Evolutionary conservation across 805 yeast species (phyloP).

Genomic region (Sungouiozyma intestinalis): DNA sequence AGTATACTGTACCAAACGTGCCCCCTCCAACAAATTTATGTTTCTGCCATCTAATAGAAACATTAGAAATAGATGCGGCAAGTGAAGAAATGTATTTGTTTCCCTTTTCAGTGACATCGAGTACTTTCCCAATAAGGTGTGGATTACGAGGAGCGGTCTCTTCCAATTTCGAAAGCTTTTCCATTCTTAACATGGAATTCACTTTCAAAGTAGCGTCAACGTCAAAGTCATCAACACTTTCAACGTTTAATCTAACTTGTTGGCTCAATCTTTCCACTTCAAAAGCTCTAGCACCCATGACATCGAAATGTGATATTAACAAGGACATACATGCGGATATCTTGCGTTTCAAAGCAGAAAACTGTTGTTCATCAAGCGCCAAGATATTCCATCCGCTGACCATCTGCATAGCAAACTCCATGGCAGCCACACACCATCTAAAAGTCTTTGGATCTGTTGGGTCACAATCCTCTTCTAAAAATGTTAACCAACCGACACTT

Average conservation of each 20-base stretch:
- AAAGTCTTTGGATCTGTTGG: constrained; percentile 88
- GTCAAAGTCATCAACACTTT: constrained; percentile 36
- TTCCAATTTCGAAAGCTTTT: constrained; percentile 56
- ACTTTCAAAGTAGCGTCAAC: constrained; percentile 45
- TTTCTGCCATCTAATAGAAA: constrained; percentile 95
- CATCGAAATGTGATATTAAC: constrained; percentile 89
- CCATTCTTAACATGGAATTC: constrained; percentile 58
- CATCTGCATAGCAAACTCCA: constrained; percentile 93
- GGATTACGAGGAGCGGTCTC: constrained; percentile 34
- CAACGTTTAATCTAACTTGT: constrained; percentile 26
- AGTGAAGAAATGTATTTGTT: constrained; percentile 77
- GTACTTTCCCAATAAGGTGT: constrained; percentile 66
- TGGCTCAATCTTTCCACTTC: constrained; percentile 38
- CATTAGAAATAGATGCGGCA: constrained; percentile 81
- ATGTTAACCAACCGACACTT: constrained; percentile 85
- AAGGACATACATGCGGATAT: constrained; percentile 93
- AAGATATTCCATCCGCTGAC: constrained; percentile 83
- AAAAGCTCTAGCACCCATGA: constrained; percentile 90
- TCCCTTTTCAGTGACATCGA: constrained; percentile 80
- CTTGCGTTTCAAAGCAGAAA: constrained; percentile 57
- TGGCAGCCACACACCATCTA: constrained; percentile 91
- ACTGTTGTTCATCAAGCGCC: constrained; percentile 68
- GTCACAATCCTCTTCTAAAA: constrained; percentile 86
- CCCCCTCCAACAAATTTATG: constrained; percentile 92
- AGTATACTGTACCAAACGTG: constrained; percentile 87